A percentile compares a stretch with the other conserved stretches of the same genome.
Conservation (phyloP, 495 filamentous ascomycete genomes). For the Cudoniella acicularis region DNA sequence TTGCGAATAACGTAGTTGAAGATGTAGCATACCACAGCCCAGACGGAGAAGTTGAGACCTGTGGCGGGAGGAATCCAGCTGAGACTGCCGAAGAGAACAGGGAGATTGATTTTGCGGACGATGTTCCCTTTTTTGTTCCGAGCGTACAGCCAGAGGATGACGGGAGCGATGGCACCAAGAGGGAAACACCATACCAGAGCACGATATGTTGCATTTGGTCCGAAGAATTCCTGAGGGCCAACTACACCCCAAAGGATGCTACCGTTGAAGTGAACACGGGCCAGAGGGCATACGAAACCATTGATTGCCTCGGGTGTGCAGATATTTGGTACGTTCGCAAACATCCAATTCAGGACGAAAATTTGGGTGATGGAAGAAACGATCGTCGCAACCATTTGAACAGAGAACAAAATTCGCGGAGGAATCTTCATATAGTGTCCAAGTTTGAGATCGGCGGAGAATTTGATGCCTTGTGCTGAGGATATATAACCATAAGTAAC, state of each 20-base stretch:
- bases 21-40: conserved; percentile 75
- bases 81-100: conserved; percentile 68
- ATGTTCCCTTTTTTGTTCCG: conserved; percentile 41
- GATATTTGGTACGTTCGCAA: conserved; percentile 66
- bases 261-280: conserved; percentile 86
- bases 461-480: conserved; percentile 80
- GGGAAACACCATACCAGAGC: conserved; percentile 73
- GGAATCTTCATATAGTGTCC: conserved; percentile 95
- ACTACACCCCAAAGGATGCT: conserved; percentile 87
- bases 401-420: conserved; percentile 70
- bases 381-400: conserved; percentile 78
- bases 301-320: conserved; percentile 77
- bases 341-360: conserved; percentile 86
- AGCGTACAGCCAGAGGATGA: conserved; percentile 62
- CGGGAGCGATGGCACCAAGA: conserved; percentile 65
- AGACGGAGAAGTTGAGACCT: conserved; percentile 78
- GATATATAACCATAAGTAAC: conserved; percentile 82
- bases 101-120: conserved; percentile 64
- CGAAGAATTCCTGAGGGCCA: conserved; percentile 74
- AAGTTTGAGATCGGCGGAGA: conserved; percentile 80
- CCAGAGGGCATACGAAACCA: conserved; percentile 84
- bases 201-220: conserved; percentile 64
- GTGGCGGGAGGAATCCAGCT: conserved; percentile 84
- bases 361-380: conserved; percentile 79
- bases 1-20: conserved; percentile 75